Base-by-base conservation (phyloP, 2,329 filamentous ascomycete genomes). In the Penicillium sp. region DNA sequence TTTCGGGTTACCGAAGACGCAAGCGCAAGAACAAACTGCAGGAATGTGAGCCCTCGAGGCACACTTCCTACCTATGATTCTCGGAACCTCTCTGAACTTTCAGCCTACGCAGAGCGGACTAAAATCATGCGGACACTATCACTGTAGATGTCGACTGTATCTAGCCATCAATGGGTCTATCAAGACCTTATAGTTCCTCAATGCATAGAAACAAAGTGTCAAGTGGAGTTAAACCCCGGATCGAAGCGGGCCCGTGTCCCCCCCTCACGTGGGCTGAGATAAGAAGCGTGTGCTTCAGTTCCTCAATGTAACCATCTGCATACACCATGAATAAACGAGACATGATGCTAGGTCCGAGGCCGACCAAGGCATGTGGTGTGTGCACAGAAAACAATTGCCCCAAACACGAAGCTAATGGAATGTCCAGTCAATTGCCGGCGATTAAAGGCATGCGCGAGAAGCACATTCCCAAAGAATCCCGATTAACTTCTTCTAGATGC, bases 61-160 rank as follows among this genome's bases (percentile, higher is more conserved):
- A 69, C 64, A 64, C 65, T 70, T 67, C 62, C 57, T 56, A 63
- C 68, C 68, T 76, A 71, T 72, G 69, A 78, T 78, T 79, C 74
- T 80, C 79, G 80, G 80, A 82, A 74, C 79, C 81, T 76, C 73
- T 68, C 65, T 68, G 63, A 46, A 63, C 53, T 55, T 64, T 72
- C 67, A 81, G 78, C 69, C 70, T 70, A 79, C 71, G 76, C 74
- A 72, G 71, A 73, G 71, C 74, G 76, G 80, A 82, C 80, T 82
- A 82, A 79, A 76, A 78, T 78, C 75, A 75, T 63, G 78, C 78
- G 74, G 71, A 82, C 77, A 81, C 3, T 12, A 8, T 38, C 1
- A 8, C 4, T 33, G 9, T 36, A 36, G 34, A 38, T 9, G 9
- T 39, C 21, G 36, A 39, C 13, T 21, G 18, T 6, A 38, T 21